A percentile compares a stretch with the other conserved stretches of the same genome.
Conservation (phyloP, 495 filamentous ascomycete species). For the Tuber microsphaerosporum region DNA sequence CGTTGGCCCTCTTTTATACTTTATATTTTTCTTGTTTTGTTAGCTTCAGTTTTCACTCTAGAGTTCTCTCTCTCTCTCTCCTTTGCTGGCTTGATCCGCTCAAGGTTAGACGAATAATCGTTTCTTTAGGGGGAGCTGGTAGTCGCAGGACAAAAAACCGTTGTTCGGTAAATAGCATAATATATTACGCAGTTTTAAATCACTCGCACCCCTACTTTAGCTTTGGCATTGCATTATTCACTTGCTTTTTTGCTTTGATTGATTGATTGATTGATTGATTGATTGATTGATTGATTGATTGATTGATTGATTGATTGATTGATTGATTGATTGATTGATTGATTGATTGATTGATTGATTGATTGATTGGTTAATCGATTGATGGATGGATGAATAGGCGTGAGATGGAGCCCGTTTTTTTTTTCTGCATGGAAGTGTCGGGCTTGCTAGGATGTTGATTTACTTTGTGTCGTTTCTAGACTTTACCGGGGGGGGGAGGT, state of each 20-base stretch:
- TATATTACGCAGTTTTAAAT: not conserved
- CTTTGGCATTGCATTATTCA: not conserved
- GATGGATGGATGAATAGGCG: not conserved
- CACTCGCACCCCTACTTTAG: not conserved
- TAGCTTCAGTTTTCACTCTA: not conserved
- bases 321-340: not conserved
- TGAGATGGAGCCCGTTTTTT: not conserved
- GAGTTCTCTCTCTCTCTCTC: not conserved
- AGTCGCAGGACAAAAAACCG: not conserved
- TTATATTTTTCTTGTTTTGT: not conserved
- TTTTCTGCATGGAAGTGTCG: not conserved
- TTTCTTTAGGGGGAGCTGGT: not conserved
- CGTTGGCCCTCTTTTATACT: not conserved
- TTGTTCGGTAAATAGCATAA: not conserved
- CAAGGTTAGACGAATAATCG: constrained; percentile 1
- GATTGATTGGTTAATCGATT: not conserved
- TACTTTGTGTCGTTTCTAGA: not conserved
- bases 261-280: not conserved
- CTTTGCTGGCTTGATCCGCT: not conserved
- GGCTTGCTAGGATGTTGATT: not conserved
- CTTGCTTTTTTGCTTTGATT: not conserved
- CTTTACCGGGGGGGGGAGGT: not conserved
- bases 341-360: not conserved
- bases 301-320: not conserved
- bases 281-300: not conserved